Base-by-base conservation (phyloP, 2,329 filamentous ascomycete species). In the Aspergillus sp. region DNA sequence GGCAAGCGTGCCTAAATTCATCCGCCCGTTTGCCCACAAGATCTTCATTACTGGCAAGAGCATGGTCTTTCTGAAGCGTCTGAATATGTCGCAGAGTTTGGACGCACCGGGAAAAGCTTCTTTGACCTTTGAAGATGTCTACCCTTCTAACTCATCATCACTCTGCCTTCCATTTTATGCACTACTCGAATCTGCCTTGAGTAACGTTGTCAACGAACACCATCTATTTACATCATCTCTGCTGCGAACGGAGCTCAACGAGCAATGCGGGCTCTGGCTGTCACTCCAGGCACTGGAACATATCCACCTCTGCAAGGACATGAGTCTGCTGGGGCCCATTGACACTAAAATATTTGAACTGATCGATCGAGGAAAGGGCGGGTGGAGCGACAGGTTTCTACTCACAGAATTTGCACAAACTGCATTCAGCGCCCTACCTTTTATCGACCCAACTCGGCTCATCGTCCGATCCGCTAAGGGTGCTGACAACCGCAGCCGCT, bases 31-130 rank as follows among this genome's bases (percentile, higher is more conserved):
- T 2, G 86, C 85, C 0, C 77, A 79, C 22, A 89, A 87, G 61
- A 91, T 97, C 39, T 93, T 96, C 66, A 91, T 88, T 1, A 88
- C 91, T 1, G 93, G 93, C 0, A 97, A 97, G 74, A 96, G 89
- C 66, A 87, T 95, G 55, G 85, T 95, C 1, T 89, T 97, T 45
- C 77, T 97, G n/a, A 88, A 87, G 59, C 84, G 88, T 48, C 79
- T 96, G 11, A 86, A 41, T 79, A 82, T 55, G 79, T 54, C 66
- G 5, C 65, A 69, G n/a, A 56, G 52, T 13, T 27, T 67, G 2
- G 64, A 68, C n/a, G 39, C 54, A 9, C 83, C 59, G 71, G 78
- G 49, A 65, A 74, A 49, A 48, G 68, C 65, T 61, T 56, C 70
- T 59, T 47, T 73, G 64, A 51, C 67, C 54, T 68, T 70, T 55